A percentile compares a stretch with the other conserved stretches of the same genome.
These are phyloP conservation scores for Sarocladiaceae sp. DNA, from an alignment of 2,329 filamentous ascomycete species.

Conservation along the genomic window DNA sequence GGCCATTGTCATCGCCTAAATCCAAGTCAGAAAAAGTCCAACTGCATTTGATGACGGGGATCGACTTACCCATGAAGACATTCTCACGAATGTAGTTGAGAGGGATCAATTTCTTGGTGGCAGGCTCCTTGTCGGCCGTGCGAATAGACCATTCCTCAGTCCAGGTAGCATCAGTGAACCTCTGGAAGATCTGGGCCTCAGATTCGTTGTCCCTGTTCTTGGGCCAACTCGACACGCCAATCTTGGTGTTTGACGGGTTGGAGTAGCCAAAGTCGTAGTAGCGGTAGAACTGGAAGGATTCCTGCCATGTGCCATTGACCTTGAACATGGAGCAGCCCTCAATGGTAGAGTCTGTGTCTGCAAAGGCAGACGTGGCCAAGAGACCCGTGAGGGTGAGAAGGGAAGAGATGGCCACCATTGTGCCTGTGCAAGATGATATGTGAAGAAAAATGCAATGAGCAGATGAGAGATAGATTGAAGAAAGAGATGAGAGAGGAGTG, in stretches of 20 bases:
- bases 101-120: not conserved
- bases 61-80: slow-evolving; percentile 40
- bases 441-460: too few relatives aligned
- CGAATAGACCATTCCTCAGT: not conserved
- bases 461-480: not conserved
- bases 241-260: slow-evolving; percentile 23
- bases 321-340: not conserved
- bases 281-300: slow-evolving; percentile 20
- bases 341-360: not conserved
- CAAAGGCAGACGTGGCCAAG: not conserved
- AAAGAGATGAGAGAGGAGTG: not conserved
- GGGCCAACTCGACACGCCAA: slow-evolving; percentile 28
- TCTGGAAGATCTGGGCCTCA: slow-evolving; percentile 17
- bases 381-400: not conserved
- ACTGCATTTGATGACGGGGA: slow-evolving; percentile 35
- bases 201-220: slow-evolving; percentile 34
- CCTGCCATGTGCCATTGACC: slow-evolving; percentile 18
- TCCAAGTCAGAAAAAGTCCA: slow-evolving; percentile 33
- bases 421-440: not conserved
- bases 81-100: slow-evolving; percentile 34
- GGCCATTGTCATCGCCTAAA: not conserved
- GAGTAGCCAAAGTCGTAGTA: slow-evolving; percentile 28
- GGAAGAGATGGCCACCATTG: not conserved
- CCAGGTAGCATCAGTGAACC: not conserved
- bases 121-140: not conserved